Percentiles rank a stretch among this genome's conserved stretches.
phyloP scores from a whole-genome alignment of 2,329 filamentous ascomycete species.

The Calonectria crousiana region DNA sequence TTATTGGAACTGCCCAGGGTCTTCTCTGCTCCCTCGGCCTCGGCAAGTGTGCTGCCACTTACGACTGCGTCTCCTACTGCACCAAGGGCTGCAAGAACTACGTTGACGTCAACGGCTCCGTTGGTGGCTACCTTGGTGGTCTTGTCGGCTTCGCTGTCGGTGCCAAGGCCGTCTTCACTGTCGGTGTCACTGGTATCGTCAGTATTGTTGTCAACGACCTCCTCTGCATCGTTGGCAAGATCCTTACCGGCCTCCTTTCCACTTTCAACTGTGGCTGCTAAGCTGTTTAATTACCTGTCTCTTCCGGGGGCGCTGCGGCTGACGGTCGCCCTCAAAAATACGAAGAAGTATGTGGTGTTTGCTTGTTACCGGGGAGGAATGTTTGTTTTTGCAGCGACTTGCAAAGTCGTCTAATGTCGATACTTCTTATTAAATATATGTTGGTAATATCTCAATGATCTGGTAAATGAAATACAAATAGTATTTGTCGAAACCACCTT shows the following conservation, averaged over 20 bases:
- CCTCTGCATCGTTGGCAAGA: constrained; percentile 46
- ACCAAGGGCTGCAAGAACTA: constrained; percentile 54
- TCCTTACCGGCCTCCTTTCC: constrained; percentile 43
- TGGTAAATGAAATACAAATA: constrained; percentile 1
- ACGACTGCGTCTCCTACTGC: constrained; percentile 54
- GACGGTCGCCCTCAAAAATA: neutral
- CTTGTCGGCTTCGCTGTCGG: constrained; percentile 50
- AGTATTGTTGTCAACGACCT: constrained; percentile 49
- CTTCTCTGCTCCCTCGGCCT: constrained; percentile 48
- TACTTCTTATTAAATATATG: constrained; percentile 10
- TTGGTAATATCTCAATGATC: constrained; percentile 15
- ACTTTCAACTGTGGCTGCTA: constrained; percentile 51
- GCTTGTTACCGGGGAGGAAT: constrained; percentile 1
- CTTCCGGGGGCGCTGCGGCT: neutral
- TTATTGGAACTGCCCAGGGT: constrained; percentile 40
- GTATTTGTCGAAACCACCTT: neutral
- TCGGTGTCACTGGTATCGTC: constrained; percentile 47
- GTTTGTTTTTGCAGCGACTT: neutral
- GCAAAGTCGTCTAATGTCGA: neutral
- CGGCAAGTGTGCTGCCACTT: constrained; percentile 44
- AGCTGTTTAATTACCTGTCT: neutral
- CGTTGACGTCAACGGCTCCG: constrained; percentile 47
- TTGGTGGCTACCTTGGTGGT: constrained; percentile 46
- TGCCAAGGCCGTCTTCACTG: constrained; percentile 45
- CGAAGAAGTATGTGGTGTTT: neutral